phyloP scores from a whole-genome alignment of 2,329 filamentous ascomycete genomes.

The Claviceps sp. region DNA sequence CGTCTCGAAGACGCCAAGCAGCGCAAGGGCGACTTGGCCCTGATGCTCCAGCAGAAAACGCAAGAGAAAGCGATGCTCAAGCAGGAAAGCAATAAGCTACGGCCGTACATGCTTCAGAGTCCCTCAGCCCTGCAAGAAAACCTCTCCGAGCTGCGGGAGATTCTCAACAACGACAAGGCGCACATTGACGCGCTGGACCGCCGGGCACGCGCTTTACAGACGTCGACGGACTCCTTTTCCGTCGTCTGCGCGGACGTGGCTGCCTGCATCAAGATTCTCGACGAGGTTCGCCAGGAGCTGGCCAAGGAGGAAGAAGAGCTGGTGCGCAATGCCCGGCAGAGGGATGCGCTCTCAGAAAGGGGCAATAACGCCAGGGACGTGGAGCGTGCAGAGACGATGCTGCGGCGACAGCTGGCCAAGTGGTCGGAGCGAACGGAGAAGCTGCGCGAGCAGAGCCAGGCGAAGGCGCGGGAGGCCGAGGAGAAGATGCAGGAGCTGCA shows the following conservation, averaged over 20 bases:
- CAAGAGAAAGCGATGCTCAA: constrained; percentile 56
- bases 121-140: constrained; percentile 71
- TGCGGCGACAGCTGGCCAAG: constrained; percentile 72
- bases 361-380: constrained; percentile 85
- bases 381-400: constrained; percentile 71
- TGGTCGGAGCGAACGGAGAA: constrained; percentile 81
- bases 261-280: constrained; percentile 75
- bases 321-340: constrained; percentile 63
- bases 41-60: constrained; percentile 57
- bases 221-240: constrained; percentile 77
- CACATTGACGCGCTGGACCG: constrained; percentile 83
- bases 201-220: constrained; percentile 78
- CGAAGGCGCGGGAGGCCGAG: constrained; percentile 70
- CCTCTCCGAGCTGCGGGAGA: constrained; percentile 69
- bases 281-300: constrained; percentile 75
- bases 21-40: constrained; percentile 65
- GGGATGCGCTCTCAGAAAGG: constrained; percentile 76
- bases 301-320: constrained; percentile 86
- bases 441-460: constrained; percentile 63
- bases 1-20: constrained; percentile 72
- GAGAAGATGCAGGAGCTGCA: constrained; percentile 83
- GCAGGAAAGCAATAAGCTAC: constrained; percentile 78
- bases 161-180: constrained; percentile 61
- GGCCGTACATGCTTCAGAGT: constrained; percentile 84
- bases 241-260: constrained; percentile 77